phyloP scores from a whole-genome alignment of 129 eudicot genomes.

The Escallonia herrerae region DNA sequence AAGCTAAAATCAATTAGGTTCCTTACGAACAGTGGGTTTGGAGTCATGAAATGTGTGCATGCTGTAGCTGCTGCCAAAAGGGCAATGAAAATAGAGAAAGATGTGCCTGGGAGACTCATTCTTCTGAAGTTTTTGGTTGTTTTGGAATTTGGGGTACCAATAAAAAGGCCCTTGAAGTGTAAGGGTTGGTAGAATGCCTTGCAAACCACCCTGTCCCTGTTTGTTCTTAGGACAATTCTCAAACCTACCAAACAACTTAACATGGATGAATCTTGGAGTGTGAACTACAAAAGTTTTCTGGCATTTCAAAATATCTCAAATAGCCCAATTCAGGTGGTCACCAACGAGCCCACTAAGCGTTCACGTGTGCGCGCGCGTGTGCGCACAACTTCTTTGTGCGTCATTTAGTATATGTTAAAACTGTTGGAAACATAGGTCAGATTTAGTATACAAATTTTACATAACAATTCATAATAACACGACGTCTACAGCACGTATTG shows the following conservation, averaged over 20 bases:
- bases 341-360: too few relatives aligned
- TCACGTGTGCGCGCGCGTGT: too few relatives aligned
- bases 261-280: too few relatives aligned
- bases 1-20: slow-evolving; percentile 8
- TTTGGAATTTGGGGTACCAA: neutral
- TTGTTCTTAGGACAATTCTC: slow-evolving; percentile 14
- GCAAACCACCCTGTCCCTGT: slow-evolving; percentile 70
- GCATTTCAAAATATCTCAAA: too few relatives aligned
- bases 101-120: slow-evolving; percentile 28
- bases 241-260: slow-evolving; percentile 19
- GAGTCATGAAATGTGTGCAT: slow-evolving; percentile 32
- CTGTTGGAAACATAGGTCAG: too few relatives aligned
- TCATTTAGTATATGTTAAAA: too few relatives aligned
- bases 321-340: too few relatives aligned
- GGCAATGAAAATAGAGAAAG: slow-evolving; percentile 31
- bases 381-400: too few relatives aligned
- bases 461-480: too few relatives aligned
- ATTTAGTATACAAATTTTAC: too few relatives aligned
- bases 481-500: too few relatives aligned
- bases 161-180: slow-evolving; percentile 58
- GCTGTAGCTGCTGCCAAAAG: slow-evolving; percentile 31
- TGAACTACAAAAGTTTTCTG: too few relatives aligned
- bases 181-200: slow-evolving; percentile 74
- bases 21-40: slow-evolving; percentile 1
- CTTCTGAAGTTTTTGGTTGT: neutral